Evolutionary conservation across 1,284 basidiomycete genomes (phyloP).

Genomic region (Sanghuangporus sanghuang): DNA sequence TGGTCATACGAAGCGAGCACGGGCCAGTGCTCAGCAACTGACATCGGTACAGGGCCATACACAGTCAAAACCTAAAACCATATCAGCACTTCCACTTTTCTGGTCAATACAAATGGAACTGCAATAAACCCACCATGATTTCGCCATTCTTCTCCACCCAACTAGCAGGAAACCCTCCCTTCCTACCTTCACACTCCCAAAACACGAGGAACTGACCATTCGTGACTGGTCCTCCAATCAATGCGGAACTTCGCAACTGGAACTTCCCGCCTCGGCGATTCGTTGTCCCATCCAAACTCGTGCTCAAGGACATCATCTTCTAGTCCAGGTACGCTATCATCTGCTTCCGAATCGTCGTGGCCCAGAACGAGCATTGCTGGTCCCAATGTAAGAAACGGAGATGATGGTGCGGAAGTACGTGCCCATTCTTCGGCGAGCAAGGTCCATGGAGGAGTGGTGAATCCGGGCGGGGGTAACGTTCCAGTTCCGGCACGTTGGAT

Average conservation of each 20-base stretch:
- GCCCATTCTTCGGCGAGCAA: constrained; percentile 67
- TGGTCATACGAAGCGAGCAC: constrained; percentile 78
- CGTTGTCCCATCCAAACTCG: constrained; percentile 96
- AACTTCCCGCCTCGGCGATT: constrained; percentile 65
- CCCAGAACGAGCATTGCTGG: constrained; percentile 65
- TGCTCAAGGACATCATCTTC: constrained; percentile 28
- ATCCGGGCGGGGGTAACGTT: constrained; percentile 76
- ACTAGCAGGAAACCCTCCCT: constrained; percentile 55
- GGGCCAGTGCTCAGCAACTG: constrained; percentile 81
- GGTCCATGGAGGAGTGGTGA: constrained; percentile 74
- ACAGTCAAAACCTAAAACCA: constrained; percentile 67
- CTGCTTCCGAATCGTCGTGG: constrained; percentile 77
- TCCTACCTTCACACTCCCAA: constrained; percentile 36
- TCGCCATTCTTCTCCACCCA: constrained; percentile 56
- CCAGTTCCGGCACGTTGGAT: constrained; percentile 67
- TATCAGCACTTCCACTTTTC: neutral
- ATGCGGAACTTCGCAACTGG: constrained; percentile 64
- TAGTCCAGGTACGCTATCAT: constrained; percentile 45
- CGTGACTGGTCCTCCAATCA: constrained; percentile 79
- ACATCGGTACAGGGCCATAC: constrained; percentile 80
- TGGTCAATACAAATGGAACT: no score
- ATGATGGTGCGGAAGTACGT: constrained; percentile 35
- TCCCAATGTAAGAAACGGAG: constrained; percentile 50
- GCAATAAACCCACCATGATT: constrained; percentile 36
- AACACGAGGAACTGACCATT: constrained; percentile 75